Percentiles rank a stretch among this genome's conserved stretches.
Conservation (phyloP, 345 rosid genomes). For the Melaleuca quinquenervia region DNA sequence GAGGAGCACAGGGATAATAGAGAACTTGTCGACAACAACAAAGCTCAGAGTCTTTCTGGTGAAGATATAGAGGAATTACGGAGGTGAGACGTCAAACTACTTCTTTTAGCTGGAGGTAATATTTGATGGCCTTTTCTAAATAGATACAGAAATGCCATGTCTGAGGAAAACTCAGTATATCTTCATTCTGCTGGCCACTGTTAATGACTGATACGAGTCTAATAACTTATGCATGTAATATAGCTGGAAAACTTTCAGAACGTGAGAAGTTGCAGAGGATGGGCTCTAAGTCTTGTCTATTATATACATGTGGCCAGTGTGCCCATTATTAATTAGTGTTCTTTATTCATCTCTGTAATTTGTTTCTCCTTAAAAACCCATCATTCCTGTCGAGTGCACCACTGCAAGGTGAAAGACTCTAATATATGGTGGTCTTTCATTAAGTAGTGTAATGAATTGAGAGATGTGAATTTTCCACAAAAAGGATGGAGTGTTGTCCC, state of each 20-base stretch:
- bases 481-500: neutral
- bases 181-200: neutral
- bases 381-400: neutral
- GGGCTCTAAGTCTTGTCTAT: neutral
- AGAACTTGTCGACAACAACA: conserved; percentile 63
- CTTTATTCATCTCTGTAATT: neutral
- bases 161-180: neutral
- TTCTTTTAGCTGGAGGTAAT: neutral
- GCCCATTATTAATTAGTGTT: neutral
- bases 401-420: neutral
- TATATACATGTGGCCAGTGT: neutral
- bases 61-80: conserved; percentile 80
- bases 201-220: neutral
- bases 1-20: conserved; percentile 66
- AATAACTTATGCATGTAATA: neutral
- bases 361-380: neutral
- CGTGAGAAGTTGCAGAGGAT: neutral
- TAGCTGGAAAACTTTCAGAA: neutral
- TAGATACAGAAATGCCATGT: neutral
- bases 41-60: conserved; percentile 68
- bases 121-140: neutral
- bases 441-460: neutral
- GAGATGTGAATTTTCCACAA: neutral
- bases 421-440: neutral
- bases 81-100: conserved; percentile 22